Percentiles rank a stretch among this genome's conserved stretches.
phyloP scores from a whole-genome alignment of 192 early-diverging fungal genomes.

The Podila minutissima region DNA sequence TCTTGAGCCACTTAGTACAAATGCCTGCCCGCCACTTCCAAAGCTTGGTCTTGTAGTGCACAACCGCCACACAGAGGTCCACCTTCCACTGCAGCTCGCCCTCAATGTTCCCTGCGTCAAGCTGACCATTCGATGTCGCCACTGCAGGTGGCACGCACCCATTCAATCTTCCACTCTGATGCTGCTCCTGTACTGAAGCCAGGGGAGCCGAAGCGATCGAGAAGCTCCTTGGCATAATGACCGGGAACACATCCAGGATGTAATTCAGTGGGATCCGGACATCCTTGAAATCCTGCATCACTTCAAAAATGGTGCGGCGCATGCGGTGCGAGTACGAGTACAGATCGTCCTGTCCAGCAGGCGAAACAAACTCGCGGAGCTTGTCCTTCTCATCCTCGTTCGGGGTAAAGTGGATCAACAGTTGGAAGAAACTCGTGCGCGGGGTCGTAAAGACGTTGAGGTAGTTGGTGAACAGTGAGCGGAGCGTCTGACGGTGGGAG shows the following conservation, averaged over 20 bases:
- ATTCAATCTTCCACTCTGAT: constrained; percentile 3
- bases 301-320: constrained; percentile 84
- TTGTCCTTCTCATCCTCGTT: constrained; percentile 78
- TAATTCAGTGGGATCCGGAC: constrained; percentile 79
- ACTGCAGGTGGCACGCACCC: not conserved
- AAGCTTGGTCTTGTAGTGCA: constrained; percentile 86
- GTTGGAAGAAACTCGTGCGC: constrained; percentile 90
- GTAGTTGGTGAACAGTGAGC: constrained; percentile 76
- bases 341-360: constrained; percentile 90
- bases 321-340: constrained; percentile 87
- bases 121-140: constrained; percentile 16
- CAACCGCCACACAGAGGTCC: constrained; percentile 86
- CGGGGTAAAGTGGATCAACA: constrained; percentile 81
- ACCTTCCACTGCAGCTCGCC: constrained; percentile 56
- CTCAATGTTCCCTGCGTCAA: constrained; percentile 2
- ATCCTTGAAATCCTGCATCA: constrained; percentile 85
- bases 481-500: constrained; percentile 69
- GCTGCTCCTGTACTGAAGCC: constrained; percentile 29
- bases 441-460: constrained; percentile 91
- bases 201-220: constrained; percentile 82
- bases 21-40: constrained; percentile 79
- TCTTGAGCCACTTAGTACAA: constrained; percentile 78
- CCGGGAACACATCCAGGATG: constrained; percentile 86
- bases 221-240: constrained; percentile 81
- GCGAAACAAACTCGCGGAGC: constrained; percentile 79